These are phyloP conservation scores for Annulohypoxylon bovei DNA, from an alignment of 495 filamentous ascomycete genomes.

Conservation along the genomic window DNA sequence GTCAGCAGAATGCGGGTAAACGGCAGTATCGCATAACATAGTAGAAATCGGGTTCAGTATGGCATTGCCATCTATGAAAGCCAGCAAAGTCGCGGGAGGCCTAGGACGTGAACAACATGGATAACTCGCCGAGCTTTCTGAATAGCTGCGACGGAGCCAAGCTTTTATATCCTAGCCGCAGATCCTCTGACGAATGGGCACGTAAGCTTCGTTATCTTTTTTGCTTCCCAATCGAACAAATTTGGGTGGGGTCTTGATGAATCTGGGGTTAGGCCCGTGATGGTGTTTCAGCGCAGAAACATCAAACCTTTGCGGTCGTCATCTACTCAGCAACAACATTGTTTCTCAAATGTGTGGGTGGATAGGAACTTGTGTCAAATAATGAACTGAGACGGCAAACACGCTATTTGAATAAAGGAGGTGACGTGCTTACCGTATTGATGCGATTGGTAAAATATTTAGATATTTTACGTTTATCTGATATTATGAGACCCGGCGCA, in stretches of 20 bases:
- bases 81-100: neutral
- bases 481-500: slow-evolving; percentile 5
- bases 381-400: slow-evolving; percentile 9
- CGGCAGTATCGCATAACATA: neutral
- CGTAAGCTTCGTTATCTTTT: slow-evolving; percentile 9
- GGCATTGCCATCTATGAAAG: neutral
- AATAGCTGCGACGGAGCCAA: slow-evolving; percentile 33
- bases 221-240: slow-evolving; percentile 12
- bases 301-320: slow-evolving; percentile 20
- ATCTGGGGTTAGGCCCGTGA: slow-evolving; percentile 22
- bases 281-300: slow-evolving; percentile 37
- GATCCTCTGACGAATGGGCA: slow-evolving; percentile 28
- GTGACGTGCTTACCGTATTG: neutral
- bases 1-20: neutral
- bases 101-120: slow-evolving; percentile 10
- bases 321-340: neutral
- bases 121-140: slow-evolving; percentile 23
- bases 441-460: slow-evolving; percentile 8
- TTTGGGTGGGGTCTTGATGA: slow-evolving; percentile 15
- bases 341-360: neutral
- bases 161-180: slow-evolving; percentile 35
- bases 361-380: slow-evolving; percentile 3
- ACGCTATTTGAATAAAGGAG: neutral
- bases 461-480: neutral
- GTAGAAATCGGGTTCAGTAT: neutral